Evolutionary conservation across 2,329 filamentous ascomycete species (phyloP), one percentile per base, ranked within the genome.

Genomic region (Zelopaecilomyces penicillatus): DNA sequence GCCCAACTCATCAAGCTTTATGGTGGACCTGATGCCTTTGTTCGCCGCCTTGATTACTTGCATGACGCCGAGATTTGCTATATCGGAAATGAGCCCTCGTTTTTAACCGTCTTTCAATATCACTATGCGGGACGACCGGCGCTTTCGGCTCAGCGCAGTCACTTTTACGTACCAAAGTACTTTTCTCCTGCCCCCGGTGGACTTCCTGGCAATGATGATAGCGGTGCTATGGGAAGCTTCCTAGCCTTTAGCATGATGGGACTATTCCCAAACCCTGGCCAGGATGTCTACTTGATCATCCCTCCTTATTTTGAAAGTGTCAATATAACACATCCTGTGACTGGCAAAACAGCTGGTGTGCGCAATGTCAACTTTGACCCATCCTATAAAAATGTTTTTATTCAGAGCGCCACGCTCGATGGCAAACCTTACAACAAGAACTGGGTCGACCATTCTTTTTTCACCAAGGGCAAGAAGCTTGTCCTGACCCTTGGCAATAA

Each of bases 131-230:
- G 80, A 0, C 74, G 81, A 0, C 83, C 82, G 0, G 82, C 62
- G 0, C 62, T 75, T 2, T 76, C 73, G 0, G 70, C 74, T 1
- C 54, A 58, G 37, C 75, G 77, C 39, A 71, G 73, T 0, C 82
- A 85, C 54, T 75, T 68, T 52, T 85, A 85, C 54, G 83, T 86
- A 37, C 82, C 82, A 0, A 67, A 67, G 0, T 76, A 71, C 53
- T 87, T 86, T 65, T 73, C 75, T 52, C 71, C 76, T 1, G 75
- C 74, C 0, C 63, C 76, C 0, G 65, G 63, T 2, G 83, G 82
- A 0, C 73, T 87, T 6, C 81, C 83, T 0, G 83, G 83, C 0
- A 87, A 86, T 56, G 82, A 86, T 47, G 83, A 87, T 57, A 75
- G 72, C 39, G 83, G 83, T 4, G 80, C 83, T 0, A 85, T 86